Evolutionary conservation across 129 eudicot genomes (phyloP).

Genomic region (Logfia minima): DNA sequence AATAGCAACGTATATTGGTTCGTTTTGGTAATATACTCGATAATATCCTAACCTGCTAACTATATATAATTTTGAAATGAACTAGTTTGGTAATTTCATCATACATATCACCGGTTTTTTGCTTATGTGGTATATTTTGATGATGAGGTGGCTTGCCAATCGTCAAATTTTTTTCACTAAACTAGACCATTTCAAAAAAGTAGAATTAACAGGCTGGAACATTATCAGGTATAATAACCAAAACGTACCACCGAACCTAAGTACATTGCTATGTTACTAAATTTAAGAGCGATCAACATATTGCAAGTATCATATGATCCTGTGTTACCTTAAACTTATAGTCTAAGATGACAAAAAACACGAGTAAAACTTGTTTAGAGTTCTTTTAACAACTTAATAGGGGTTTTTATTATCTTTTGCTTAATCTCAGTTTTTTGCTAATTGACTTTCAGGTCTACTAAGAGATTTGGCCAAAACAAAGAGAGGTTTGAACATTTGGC

Average conservation of each 20-base stretch:
- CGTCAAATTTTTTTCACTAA: too few relatives aligned
- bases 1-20: not conserved
- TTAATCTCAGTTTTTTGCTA: not conserved
- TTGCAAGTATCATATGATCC: constrained; percentile 9
- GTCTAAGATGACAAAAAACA: not conserved
- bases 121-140: too few relatives aligned
- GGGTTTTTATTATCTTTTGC: constrained; percentile 1
- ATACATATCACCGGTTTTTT: too few relatives aligned
- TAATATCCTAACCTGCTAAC: too few relatives aligned
- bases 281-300: not conserved
- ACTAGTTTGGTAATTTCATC: too few relatives aligned
- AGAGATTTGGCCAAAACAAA: constrained; percentile 75
- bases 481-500: constrained; percentile 94
- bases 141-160: not conserved
- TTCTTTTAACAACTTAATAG: not conserved
- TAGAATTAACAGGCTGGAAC: not conserved
- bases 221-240: too few relatives aligned
- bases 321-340: not conserved
- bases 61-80: too few relatives aligned
- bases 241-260: not conserved
- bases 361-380: constrained; percentile 2
- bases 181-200: too few relatives aligned
- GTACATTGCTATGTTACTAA: not conserved
- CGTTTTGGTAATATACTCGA: not conserved
- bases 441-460: constrained; percentile 71